These are phyloP conservation scores for Paecilomyces formosus DNA, from an alignment of 2,329 filamentous ascomycete genomes.

Conservation along the genomic window DNA sequence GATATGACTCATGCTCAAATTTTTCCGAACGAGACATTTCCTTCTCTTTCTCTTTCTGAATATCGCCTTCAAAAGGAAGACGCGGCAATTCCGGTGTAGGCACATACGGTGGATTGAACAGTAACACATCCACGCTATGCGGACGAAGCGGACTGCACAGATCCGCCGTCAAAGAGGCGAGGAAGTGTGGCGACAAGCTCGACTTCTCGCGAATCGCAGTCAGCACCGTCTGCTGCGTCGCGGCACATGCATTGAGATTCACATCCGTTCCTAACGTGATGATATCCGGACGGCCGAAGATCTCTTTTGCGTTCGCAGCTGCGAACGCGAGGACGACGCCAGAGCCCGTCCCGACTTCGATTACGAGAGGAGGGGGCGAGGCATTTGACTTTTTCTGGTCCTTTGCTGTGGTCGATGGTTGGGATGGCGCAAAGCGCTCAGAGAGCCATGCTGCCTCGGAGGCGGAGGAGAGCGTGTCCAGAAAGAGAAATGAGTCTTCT, in stretches of 20 bases:
- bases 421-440: conserved; percentile 46
- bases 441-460: conserved; percentile 63
- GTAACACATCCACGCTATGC: conserved; percentile 66
- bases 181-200: conserved; percentile 34
- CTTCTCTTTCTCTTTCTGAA: conserved; percentile 15
- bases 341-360: conserved; percentile 86
- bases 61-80: conserved; percentile 26
- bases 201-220: conserved; percentile 38
- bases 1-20: conserved; percentile 75
- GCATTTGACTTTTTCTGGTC: conserved; percentile 8
- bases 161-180: conserved; percentile 64
- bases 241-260: conserved; percentile 73
- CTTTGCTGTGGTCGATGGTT: conserved; percentile 9
- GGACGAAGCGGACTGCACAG: conserved; percentile 55
- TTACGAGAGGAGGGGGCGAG: conserved; percentile 53
- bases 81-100: conserved; percentile 69
- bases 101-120: conserved; percentile 98
- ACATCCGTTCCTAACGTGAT: conserved; percentile 75
- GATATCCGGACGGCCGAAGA: conserved; percentile 66
- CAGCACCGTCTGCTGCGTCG: conserved; percentile 62
- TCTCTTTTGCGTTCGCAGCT: conserved; percentile 61
- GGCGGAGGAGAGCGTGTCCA: conserved; percentile 76
- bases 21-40: conserved; percentile 23
- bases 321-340: conserved; percentile 90
- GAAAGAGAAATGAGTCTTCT: conserved; percentile 89